phyloP scores from a whole-genome alignment of 2,329 filamentous ascomycete species.

The Rhinocladiella mackenziei region DNA sequence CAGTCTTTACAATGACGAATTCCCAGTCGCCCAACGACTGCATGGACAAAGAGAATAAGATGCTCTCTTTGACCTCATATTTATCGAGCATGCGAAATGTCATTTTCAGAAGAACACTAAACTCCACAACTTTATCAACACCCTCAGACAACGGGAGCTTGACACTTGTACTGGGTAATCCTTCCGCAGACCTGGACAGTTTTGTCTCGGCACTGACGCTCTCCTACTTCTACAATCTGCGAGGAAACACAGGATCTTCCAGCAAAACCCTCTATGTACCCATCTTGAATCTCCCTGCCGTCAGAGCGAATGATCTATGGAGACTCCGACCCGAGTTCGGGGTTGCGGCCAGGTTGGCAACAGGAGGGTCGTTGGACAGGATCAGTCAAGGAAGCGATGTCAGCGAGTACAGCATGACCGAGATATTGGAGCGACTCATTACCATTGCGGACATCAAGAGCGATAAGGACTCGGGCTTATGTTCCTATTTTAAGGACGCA shows the following conservation, averaged over 20 bases:
- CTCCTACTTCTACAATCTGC: conserved; percentile 51
- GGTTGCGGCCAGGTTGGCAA: conserved; percentile 51
- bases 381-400: conserved; percentile 29
- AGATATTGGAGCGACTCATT: conserved; percentile 35
- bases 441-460: conserved; percentile 40
- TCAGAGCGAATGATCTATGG: conserved; percentile 46
- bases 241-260: conserved; percentile 28
- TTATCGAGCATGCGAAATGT: no score
- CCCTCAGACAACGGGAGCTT: not conserved
- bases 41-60: no score
- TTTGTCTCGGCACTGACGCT: conserved; percentile 59
- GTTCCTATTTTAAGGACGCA: conserved; percentile 10
- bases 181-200: conserved; percentile 58
- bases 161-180: conserved; percentile 42
- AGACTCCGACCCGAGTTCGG: conserved; percentile 57
- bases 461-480: conserved; percentile 4
- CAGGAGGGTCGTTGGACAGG: conserved; percentile 39
- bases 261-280: conserved; percentile 49
- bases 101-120: no score
- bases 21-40: no score
- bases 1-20: no score
- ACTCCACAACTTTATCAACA: no score
- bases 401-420: conserved; percentile 25
- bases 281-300: conserved; percentile 54
- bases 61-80: no score